Base-by-base conservation (phyloP, 2,329 filamentous ascomycete species). In the Talaromyces sp. region DNA sequence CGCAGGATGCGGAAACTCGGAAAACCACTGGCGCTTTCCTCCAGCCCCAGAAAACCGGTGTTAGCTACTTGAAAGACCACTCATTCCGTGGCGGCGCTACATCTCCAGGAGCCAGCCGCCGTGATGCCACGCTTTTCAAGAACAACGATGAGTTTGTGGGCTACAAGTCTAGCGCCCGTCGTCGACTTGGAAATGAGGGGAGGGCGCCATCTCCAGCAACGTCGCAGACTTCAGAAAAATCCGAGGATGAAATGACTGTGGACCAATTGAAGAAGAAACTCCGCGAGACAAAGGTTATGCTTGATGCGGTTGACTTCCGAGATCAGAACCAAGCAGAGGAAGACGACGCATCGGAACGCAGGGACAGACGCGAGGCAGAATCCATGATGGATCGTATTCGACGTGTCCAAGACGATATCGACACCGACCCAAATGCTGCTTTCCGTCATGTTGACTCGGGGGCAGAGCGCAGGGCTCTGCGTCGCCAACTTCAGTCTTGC, bases 231-330 rank as follows among this genome's bases (percentile, higher is more conserved):
- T 89, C 76, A 69, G 85, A 83, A 42, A 76, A 75, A 34, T 89
- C 89, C 1, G 88, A 87, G 57, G 94, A 98, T 50, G 95, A 98
- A 16, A 74, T 96, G 67, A 88, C 87, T 4, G 75, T 96, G 31
- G 94, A 98, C 31, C 93, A 98, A 74, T 79, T 99, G 62, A 89
- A 86, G 68, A 99, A 99, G 81, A 92, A 91, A 74, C 92, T 99
- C 63, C 88, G 88, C 61, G 95, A 99, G 81, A 95, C 96, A 78
- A 92, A 97, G 76, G 88, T 99, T 50, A 82, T 99, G 65, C 82
- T 99, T 14, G 94, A 99, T 76, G 95, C 95, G 0, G 94, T 97
- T 79, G 95, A 99, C 72, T 97, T 97, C 75, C 89, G 91, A 65
- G 95, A 98, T 68, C 94, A 98, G 78, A 91, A 91, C 71, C 87